These are phyloP conservation scores for Aspergillus bridgeri DNA, from an alignment of 495 filamentous ascomycete species.

Conservation along the genomic window DNA sequence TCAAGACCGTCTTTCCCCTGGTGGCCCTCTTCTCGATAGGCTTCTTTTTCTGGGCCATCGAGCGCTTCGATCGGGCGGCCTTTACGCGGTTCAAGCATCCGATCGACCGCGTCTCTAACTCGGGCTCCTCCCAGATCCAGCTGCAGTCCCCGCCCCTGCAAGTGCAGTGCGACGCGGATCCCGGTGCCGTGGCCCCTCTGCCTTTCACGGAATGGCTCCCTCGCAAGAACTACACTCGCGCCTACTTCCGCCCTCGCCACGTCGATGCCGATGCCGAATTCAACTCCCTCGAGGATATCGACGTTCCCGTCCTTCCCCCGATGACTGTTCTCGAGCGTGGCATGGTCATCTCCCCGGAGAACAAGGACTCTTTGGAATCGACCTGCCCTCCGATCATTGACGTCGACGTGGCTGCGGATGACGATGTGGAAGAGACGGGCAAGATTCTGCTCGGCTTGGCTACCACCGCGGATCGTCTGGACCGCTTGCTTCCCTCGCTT, in stretches of 20 bases:
- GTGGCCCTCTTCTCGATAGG: constrained; percentile 43
- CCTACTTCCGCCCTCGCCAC: constrained; percentile 44
- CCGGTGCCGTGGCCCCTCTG: constrained; percentile 35
- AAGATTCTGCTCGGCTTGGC: constrained; percentile 51
- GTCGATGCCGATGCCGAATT: constrained; percentile 40
- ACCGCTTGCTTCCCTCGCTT: constrained; percentile 45
- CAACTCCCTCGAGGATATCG: constrained; percentile 40
- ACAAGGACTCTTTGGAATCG: constrained; percentile 28
- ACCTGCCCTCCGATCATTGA: constrained; percentile 47
- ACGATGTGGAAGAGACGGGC: constrained; percentile 47
- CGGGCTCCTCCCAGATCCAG: constrained; percentile 22
- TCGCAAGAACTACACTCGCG: constrained; percentile 49
- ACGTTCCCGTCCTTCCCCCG: constrained; percentile 41
- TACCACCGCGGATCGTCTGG: constrained; percentile 49
- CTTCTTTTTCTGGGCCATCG: constrained; percentile 45
- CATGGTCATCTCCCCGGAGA: constrained; percentile 40
- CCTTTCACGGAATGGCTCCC: constrained; percentile 45
- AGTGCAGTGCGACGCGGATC: constrained; percentile 36
- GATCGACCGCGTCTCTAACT: constrained; percentile 28
- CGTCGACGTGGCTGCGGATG: constrained; percentile 41
- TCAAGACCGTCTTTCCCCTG: constrained; percentile 45
- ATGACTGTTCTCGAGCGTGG: constrained; percentile 47
- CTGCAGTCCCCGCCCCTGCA: constrained; percentile 17
- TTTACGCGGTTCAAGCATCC: constrained; percentile 42
- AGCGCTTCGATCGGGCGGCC: constrained; percentile 43